Base-by-base conservation (phyloP, 2,329 filamentous ascomycete genomes). In the Metarhizium rileyi region DNA sequence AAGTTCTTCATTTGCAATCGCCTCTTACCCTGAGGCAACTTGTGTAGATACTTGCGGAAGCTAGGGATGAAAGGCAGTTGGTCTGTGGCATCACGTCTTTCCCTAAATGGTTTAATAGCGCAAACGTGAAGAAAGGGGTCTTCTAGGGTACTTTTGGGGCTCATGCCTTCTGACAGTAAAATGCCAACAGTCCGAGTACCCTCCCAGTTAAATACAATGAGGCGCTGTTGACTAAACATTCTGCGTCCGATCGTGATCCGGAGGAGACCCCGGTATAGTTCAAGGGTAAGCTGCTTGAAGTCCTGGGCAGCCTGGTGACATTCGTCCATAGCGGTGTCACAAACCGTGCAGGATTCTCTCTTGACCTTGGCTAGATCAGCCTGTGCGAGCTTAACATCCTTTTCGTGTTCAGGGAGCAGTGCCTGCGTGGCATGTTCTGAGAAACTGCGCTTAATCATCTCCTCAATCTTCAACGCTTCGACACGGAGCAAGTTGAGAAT, bases 361-460 rank as follows among this genome's bases (percentile, higher is more conserved):
- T 91, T 94, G 62, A 97, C 81, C 69, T 91, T 95, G 48, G 83
- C 89, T 50, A 98, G 70, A 69, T 94, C 91, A 4, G 88, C 90
- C 65, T 98, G 90, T 0, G 90, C 94, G 2, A 95, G 59, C 64
- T 91, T 90, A 53, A 98, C 89, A 51, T 90, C 86, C 67, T 95
- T 95, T 68, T 98, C 90, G 59, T 97, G 91, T 66, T 97, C 90
- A 0, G 93, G 93, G 1, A 97, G 74, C 12, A 97, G 70, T 54
- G 94, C 90, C 63, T 98, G 93, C 0, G 91, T 97, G 23, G 91
- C 91, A 67, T 98, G 93, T 66, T 98, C 93, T 47, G 91, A 96
- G 74, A 98, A 98, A 66, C 90, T 96, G 56, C 93, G 86, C 76
- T 98, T 98, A 73, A 98, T 98, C 93, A 98, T 98, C 69, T 98